A percentile compares a stretch with the other conserved stretches of the same genome.
phyloP scores from a whole-genome alignment of 352 stramenopile species.

The Phytophthora fragariae region DNA sequence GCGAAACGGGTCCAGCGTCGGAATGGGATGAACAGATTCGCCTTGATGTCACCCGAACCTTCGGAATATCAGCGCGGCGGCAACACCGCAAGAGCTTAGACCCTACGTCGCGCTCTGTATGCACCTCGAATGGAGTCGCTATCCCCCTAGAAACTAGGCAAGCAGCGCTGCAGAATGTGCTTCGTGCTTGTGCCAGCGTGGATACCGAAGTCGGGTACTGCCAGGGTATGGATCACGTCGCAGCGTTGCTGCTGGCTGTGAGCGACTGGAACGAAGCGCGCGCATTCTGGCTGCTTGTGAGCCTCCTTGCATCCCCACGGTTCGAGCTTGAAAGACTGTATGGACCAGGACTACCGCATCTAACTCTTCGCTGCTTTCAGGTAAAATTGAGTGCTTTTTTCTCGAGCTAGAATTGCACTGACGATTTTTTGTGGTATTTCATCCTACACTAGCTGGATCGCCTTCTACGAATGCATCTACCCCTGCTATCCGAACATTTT shows the following conservation, averaged over 20 bases:
- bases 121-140: conserved; percentile 18
- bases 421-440: background rate
- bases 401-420: background rate
- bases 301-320: conserved; percentile 55
- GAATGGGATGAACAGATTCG: conserved; percentile 75
- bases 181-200: conserved; percentile 71
- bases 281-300: conserved; percentile 78
- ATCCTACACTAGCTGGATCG: conserved; percentile 51
- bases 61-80: conserved; percentile 65
- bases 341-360: conserved; percentile 58
- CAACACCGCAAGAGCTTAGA: conserved; percentile 37
- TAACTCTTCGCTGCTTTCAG: conserved; percentile 76
- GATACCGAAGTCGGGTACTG: conserved; percentile 80
- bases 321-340: conserved; percentile 75
- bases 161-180: conserved; percentile 59
- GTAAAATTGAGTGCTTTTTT: conserved; percentile 26
- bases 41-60: conserved; percentile 72
- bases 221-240: conserved; percentile 80
- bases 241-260: conserved; percentile 67
- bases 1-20: conserved; percentile 30
- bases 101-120: conserved; percentile 16
- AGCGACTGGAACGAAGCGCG: conserved; percentile 70
- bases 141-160: conserved; percentile 46
- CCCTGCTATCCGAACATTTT: conserved; percentile 55
- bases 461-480: conserved; percentile 52